phyloP scores from a whole-genome alignment of 2,329 filamentous ascomycete species.

The Ceratocystis destructans region DNA sequence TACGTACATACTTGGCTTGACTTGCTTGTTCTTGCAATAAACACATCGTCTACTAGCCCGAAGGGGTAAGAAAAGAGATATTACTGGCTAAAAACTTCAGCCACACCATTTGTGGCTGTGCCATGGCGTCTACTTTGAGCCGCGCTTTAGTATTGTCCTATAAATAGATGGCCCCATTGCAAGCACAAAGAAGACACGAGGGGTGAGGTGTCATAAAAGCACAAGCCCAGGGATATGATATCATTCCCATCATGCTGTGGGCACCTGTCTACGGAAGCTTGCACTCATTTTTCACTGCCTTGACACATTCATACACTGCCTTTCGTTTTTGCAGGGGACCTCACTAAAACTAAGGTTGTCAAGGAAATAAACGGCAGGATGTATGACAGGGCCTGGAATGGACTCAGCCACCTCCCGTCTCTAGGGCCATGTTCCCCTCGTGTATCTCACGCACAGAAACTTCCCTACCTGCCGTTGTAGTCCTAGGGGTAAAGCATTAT shows the following conservation, averaged over 20 bases:
- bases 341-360: not conserved
- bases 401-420: not conserved
- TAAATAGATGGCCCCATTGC: not conserved
- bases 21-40: not conserved
- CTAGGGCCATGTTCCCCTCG: not conserved
- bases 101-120: not conserved
- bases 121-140: not conserved
- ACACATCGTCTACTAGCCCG: not conserved
- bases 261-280: not conserved
- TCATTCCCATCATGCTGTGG: not conserved
- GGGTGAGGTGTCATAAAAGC: not conserved
- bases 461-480: not conserved
- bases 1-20: no score
- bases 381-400: not conserved
- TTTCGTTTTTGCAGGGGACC: not conserved
- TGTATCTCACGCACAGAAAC: not conserved
- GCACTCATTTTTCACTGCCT: not conserved
- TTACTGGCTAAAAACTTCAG: not conserved
- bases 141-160: not conserved
- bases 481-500: not conserved
- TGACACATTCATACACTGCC: not conserved
- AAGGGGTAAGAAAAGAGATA: not conserved
- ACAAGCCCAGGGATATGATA: constrained; percentile 4
- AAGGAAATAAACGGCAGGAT: not conserved
- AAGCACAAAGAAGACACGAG: not conserved